phyloP scores from a whole-genome alignment of 352 stramenopile genomes.

The Poterioochromonas sp. region DNA sequence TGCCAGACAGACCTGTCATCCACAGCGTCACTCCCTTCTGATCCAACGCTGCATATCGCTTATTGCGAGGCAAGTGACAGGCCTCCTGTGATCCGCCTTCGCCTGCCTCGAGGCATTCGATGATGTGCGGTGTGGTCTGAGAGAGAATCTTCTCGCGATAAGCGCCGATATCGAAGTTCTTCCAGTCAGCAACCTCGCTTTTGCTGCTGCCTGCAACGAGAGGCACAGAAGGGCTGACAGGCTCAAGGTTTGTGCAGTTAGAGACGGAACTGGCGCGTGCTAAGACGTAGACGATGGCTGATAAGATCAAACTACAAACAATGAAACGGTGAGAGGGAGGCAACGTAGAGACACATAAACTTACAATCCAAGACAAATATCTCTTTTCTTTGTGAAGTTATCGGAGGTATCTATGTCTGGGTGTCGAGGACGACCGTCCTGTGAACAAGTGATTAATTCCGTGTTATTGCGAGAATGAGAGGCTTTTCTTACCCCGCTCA shows the following conservation, averaged over 20 bases:
- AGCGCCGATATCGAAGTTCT: constrained; percentile 52
- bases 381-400: constrained; percentile 33
- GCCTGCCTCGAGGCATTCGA: constrained; percentile 63
- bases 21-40: constrained; percentile 96
- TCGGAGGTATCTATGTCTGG: constrained; percentile 22
- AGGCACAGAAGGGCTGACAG: neutral
- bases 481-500: no score
- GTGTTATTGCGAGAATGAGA: no score
- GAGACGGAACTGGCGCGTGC: neutral
- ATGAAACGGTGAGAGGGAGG: neutral
- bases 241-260: neutral
- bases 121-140: constrained; percentile 66
- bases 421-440: no score
- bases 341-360: no score
- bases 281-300: constrained; percentile 33
- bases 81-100: constrained; percentile 58
- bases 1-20: constrained; percentile 94
- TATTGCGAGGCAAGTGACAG: constrained; percentile 46
- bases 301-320: constrained; percentile 27
- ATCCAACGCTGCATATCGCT: constrained; percentile 58
- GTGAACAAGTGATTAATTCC: no score
- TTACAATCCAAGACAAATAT: constrained; percentile 38
- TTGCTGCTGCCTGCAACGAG: neutral
- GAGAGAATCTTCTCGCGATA: constrained; percentile 54
- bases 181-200: no score